phyloP scores from a whole-genome alignment of 768 basidiomycete species.

The Tulasnella calospora region DNA sequence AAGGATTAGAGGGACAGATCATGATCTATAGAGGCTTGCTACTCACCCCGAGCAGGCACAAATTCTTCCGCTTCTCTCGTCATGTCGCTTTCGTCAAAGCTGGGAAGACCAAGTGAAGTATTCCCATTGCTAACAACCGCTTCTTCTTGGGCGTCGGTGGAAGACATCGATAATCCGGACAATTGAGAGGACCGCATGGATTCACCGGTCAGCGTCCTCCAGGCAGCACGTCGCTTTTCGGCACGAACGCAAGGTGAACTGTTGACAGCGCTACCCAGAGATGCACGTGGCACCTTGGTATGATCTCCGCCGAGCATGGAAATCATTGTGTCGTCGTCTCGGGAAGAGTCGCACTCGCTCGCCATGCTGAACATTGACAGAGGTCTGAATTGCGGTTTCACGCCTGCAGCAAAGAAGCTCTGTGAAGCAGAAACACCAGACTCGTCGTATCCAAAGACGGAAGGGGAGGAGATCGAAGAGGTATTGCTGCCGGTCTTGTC shows the following conservation, averaged over 20 bases:
- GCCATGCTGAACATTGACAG: slow-evolving; percentile 57
- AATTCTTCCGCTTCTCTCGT: not conserved
- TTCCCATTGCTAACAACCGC: not conserved
- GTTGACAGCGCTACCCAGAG: slow-evolving; percentile 61
- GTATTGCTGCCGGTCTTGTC: slow-evolving; percentile 55
- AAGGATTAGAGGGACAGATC: not conserved
- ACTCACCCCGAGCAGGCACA: not conserved
- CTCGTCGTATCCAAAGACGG: slow-evolving; percentile 53
- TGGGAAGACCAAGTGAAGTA: not conserved
- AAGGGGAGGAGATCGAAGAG: slow-evolving; percentile 50
- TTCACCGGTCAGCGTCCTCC: slow-evolving; percentile 43
- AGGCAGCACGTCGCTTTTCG: slow-evolving; percentile 39
- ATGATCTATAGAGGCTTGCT: not conserved
- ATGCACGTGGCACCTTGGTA: slow-evolving; percentile 52
- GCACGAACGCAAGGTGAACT: slow-evolving; percentile 63
- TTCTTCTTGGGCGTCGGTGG: not conserved
- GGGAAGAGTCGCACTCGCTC: slow-evolving; percentile 44
- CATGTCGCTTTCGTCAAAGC: not conserved
- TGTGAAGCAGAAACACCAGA: slow-evolving; percentile 36
- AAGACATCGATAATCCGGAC: not conserved
- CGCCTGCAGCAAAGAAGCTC: slow-evolving; percentile 41
- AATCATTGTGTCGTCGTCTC: slow-evolving; percentile 80
- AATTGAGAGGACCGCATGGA: slow-evolving; percentile 39
- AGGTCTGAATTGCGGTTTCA: slow-evolving; percentile 51
- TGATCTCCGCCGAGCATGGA: slow-evolving; percentile 76